Conservation (phyloP, 306 rosid species). For the Prunus mira region DNA sequence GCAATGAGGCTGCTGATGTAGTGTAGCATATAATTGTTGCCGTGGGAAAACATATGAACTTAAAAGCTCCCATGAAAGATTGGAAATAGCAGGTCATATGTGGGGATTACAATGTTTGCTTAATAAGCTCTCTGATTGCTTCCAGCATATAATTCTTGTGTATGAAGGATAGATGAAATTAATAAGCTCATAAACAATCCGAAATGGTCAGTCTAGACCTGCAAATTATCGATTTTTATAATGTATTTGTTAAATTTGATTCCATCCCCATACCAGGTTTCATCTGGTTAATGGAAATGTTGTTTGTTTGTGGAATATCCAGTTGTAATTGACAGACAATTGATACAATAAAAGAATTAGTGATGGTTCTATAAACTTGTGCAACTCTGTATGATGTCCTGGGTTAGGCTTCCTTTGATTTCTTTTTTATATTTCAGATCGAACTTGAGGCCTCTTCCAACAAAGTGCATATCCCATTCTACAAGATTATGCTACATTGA, state of each 20-base stretch:
- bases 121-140: background rate
- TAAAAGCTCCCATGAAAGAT: background rate
- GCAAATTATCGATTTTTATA: background rate
- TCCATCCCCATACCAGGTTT: background rate
- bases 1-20: slow-evolving; percentile 8
- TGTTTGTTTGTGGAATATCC: background rate
- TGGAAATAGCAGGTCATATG: background rate
- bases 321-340: no score
- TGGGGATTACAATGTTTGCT: background rate
- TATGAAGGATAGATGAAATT: slow-evolving; percentile 4
- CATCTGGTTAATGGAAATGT: background rate
- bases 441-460: no score
- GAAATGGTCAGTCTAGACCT: slow-evolving; percentile 1
- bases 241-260: slow-evolving; percentile 3
- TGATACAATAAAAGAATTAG: background rate
- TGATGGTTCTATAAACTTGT: background rate
- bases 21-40: slow-evolving; percentile 7
- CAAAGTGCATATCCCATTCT: no score
- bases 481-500: no score
- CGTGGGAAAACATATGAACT: background rate
- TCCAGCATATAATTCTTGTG: background rate
- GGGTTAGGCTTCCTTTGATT: background rate
- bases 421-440: no score
- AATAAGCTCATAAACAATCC: background rate
- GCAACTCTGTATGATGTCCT: background rate